phyloP scores from a whole-genome alignment of 768 basidiomycete species.

The Suillus discolor region DNA sequence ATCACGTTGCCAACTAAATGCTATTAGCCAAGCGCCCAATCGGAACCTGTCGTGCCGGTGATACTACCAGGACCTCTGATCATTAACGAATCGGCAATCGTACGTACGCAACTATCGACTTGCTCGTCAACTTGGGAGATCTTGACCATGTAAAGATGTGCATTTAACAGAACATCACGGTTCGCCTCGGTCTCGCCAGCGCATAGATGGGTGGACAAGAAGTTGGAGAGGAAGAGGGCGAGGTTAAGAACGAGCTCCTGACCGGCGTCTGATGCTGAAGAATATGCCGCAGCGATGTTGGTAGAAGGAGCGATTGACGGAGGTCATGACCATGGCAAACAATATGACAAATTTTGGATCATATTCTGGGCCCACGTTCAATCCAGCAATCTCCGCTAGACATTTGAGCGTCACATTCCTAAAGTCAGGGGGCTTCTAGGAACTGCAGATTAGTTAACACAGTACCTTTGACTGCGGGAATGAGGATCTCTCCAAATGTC shows the following conservation, averaged over 20 bases:
- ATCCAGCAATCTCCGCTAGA: slow-evolving; percentile 92
- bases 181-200: slow-evolving; percentile 91
- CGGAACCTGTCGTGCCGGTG: too few species aligned
- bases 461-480: slow-evolving; percentile 86
- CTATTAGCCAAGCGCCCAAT: too few species aligned
- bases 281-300: slow-evolving; percentile 91
- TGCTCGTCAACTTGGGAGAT: slow-evolving; percentile 93
- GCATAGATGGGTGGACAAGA: slow-evolving; percentile 89
- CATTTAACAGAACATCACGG: slow-evolving; percentile 92
- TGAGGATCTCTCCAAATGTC: slow-evolving; percentile 84
- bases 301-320: slow-evolving; percentile 93
- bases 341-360: slow-evolving; percentile 97
- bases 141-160: slow-evolving; percentile 98
- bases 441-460: slow-evolving; percentile 55
- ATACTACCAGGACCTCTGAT: too few species aligned
- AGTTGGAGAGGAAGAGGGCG: slow-evolving; percentile 96
- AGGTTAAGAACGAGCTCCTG: slow-evolving; percentile 98
- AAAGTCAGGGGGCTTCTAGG: slow-evolving; percentile 94
- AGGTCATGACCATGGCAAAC: slow-evolving; percentile 98
- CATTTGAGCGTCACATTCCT: slow-evolving; percentile 97
- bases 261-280: slow-evolving; percentile 85
- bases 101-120: too few species aligned
- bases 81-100: too few species aligned
- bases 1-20: too few species aligned
- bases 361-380: slow-evolving; percentile 95